Evolutionary conservation across 495 filamentous ascomycete species (phyloP).

Genomic region (Penicillium cosmopolitanum): DNA sequence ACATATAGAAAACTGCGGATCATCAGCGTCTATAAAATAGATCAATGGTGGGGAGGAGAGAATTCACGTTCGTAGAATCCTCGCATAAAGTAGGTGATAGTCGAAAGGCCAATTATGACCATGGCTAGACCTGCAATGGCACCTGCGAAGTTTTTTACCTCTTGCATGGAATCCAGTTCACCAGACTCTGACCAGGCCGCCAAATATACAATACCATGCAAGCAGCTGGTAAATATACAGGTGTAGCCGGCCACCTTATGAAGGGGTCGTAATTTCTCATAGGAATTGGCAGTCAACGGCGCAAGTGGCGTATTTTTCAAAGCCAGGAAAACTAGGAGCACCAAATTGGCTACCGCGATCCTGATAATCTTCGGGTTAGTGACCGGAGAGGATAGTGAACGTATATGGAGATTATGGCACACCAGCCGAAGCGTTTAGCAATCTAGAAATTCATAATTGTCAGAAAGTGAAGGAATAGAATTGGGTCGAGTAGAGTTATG

Average conservation of each 20-base stretch:
- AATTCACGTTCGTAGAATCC: slow-evolving; percentile 50
- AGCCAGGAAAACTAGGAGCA: slow-evolving; percentile 58
- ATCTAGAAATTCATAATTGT: slow-evolving; percentile 3
- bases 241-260: slow-evolving; percentile 60
- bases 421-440: slow-evolving; percentile 13
- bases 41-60: no score
- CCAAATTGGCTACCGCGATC: slow-evolving; percentile 56
- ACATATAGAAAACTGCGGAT: slow-evolving; percentile 52
- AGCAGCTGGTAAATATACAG: slow-evolving; percentile 44
- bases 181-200: slow-evolving; percentile 27
- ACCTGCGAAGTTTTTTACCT: slow-evolving; percentile 44
- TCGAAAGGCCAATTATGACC: slow-evolving; percentile 38
- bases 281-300: slow-evolving; percentile 58
- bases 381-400: neutral
- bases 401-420: neutral
- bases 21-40: no score
- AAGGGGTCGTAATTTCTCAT: slow-evolving; percentile 61
- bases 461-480: neutral
- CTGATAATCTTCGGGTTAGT: slow-evolving; percentile 29
- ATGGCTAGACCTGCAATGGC: slow-evolving; percentile 53
- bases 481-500: neutral
- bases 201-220: slow-evolving; percentile 50
- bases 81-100: slow-evolving; percentile 32
- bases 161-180: slow-evolving; percentile 29
- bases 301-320: slow-evolving; percentile 64